Evolutionary conservation across 805 yeast genomes (phyloP).

Genomic region (Priceomyces castillae): DNA sequence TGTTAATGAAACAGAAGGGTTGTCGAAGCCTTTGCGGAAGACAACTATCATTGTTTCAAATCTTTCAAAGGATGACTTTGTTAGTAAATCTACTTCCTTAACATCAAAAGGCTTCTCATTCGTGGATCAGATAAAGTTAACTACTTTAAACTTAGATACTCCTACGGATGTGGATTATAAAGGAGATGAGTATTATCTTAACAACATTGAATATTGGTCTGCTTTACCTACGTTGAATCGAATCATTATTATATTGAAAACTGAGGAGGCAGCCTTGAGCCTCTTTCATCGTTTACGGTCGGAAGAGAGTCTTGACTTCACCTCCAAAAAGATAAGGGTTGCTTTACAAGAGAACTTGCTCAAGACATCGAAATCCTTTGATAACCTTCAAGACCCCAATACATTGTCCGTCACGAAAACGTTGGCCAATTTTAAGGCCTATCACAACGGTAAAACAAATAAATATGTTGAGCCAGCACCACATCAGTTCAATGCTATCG

Average conservation of each 20-base stretch:
- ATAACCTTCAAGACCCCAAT: constrained; percentile 14
- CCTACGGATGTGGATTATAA: constrained; percentile 12
- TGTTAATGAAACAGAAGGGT: not conserved
- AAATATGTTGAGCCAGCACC: constrained; percentile 38
- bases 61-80: constrained; percentile 30
- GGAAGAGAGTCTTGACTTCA: constrained; percentile 8
- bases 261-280: constrained; percentile 24
- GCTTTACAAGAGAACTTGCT: constrained; percentile 39
- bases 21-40: constrained; percentile 8
- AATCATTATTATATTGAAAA: constrained; percentile 36
- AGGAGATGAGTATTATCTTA: constrained; percentile 22
- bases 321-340: constrained; percentile 19
- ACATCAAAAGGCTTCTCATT: constrained; percentile 20
- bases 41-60: constrained; percentile 39
- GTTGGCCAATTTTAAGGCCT: constrained; percentile 25
- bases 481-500: constrained; percentile 23
- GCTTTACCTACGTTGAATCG: constrained; percentile 37
- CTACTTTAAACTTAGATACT: constrained; percentile 23
- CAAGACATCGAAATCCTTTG: constrained; percentile 31
- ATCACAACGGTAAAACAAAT: constrained; percentile 11
- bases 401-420: constrained; percentile 19
- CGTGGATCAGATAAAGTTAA: constrained; percentile 34
- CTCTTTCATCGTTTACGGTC: constrained; percentile 20
- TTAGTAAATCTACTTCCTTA: constrained; percentile 8
- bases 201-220: constrained; percentile 35